A percentile compares a stretch with the other conserved stretches of the same genome.
Conservation (phyloP, 495 filamentous ascomycete genomes). For the Talaromyces nanjingensis region DNA sequence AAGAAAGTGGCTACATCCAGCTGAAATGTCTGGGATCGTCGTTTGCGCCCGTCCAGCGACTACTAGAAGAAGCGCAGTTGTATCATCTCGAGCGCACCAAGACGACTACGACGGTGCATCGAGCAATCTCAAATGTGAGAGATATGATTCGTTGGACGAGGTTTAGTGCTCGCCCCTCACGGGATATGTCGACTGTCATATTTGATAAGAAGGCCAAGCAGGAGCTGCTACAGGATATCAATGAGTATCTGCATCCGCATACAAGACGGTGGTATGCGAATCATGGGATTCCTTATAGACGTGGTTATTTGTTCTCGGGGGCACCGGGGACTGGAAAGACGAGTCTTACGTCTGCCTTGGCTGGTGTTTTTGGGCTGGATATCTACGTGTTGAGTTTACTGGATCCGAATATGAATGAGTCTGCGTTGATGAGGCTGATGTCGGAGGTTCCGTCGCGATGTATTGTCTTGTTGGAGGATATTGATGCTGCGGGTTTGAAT, state of each 20-base stretch:
- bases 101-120: slow-evolving; percentile 6
- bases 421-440: slow-evolving; percentile 40
- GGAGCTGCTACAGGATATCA: slow-evolving; percentile 44
- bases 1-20: slow-evolving; percentile 11
- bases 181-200: slow-evolving; percentile 71
- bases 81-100: slow-evolving; percentile 9
- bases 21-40: slow-evolving; percentile 6
- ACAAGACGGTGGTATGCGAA: slow-evolving; percentile 38
- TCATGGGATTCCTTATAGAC: slow-evolving; percentile 59
- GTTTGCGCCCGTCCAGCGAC: slow-evolving; percentile 1
- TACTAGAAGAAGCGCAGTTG: slow-evolving; percentile 8
- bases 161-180: slow-evolving; percentile 41
- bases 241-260: slow-evolving; percentile 19
- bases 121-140: slow-evolving; percentile 6
- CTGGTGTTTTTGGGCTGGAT: slow-evolving; percentile 56
- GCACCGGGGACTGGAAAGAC: slow-evolving; percentile 68
- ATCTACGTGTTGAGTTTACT: slow-evolving; percentile 55
- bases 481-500: slow-evolving; percentile 58
- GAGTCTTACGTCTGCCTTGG: slow-evolving; percentile 54
- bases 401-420: slow-evolving; percentile 45
- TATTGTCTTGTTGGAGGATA: slow-evolving; percentile 62
- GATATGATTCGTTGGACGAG: slow-evolving; percentile 15
- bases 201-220: slow-evolving; percentile 63
- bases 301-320: slow-evolving; percentile 59
- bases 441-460: slow-evolving; percentile 52